These are phyloP conservation scores for Hygrocybe punicea DNA, from an alignment of 768 basidiomycete species.

Conservation along the genomic window DNA sequence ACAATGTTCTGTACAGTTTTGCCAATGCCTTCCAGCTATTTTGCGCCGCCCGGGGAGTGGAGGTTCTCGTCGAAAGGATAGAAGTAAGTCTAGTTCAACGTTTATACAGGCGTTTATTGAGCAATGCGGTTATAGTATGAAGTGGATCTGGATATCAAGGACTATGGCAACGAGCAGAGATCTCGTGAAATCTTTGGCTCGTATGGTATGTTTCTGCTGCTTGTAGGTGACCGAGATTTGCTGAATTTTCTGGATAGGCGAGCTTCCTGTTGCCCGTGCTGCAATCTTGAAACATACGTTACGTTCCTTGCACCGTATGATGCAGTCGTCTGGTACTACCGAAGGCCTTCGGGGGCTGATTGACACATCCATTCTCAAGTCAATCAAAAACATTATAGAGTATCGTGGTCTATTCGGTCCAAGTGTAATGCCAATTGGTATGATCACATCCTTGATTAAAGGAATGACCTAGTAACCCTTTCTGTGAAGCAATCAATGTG, in stretches of 20 bases:
- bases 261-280: constrained; percentile 69
- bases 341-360: constrained; percentile 94
- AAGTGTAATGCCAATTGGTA: constrained; percentile 80
- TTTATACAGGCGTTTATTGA: constrained; percentile 12
- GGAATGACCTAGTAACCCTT: neutral
- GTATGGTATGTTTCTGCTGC: constrained; percentile 43
- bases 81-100: constrained; percentile 52
- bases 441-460: constrained; percentile 21
- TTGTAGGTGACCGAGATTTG: constrained; percentile 3
- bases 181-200: constrained; percentile 47
- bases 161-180: constrained; percentile 45
- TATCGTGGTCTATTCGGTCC: constrained; percentile 82
- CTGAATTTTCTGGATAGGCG: constrained; percentile 41
- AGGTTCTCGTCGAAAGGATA: constrained; percentile 80
- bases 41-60: constrained; percentile 78
- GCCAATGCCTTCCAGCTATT: constrained; percentile 85
- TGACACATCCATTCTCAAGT: constrained; percentile 80
- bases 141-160: constrained; percentile 60
- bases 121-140: constrained; percentile 48
- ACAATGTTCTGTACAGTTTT: constrained; percentile 88
- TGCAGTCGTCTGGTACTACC: constrained; percentile 91
- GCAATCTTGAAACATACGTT: constrained; percentile 87
- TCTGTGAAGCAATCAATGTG: constrained; percentile 74
- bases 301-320: constrained; percentile 93
- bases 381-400: constrained; percentile 84